phyloP scores from a whole-genome alignment of 257 asterid species.

The Cordia subcordata region DNA sequence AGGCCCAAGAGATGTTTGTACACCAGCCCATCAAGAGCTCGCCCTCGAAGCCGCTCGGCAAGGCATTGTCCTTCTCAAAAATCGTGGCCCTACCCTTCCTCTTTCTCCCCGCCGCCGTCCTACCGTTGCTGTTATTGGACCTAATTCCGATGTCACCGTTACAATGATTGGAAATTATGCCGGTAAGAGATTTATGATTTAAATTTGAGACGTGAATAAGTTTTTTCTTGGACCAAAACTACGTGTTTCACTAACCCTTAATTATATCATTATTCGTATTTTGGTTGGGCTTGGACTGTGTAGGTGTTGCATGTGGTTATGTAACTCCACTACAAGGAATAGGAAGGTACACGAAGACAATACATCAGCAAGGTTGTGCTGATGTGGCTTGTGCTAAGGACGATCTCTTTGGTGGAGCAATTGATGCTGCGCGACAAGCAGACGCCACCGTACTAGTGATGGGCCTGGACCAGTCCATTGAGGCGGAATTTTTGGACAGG shows the following conservation, averaged over 20 bases:
- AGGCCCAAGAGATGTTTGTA: constrained; percentile 67
- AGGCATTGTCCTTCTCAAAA: constrained; percentile 73
- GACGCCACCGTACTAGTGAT: constrained; percentile 64
- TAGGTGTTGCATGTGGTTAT: constrained; percentile 58
- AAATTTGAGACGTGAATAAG: too few relatives aligned
- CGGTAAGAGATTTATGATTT: constrained; percentile 47
- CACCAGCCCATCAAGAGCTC: constrained; percentile 58
- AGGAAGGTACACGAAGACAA: constrained; percentile 38
- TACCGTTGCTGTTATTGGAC: constrained; percentile 70
- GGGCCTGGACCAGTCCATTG: constrained; percentile 76
- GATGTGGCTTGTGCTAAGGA: constrained; percentile 50
- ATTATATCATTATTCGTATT: too few relatives aligned
- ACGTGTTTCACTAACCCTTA: too few relatives aligned
- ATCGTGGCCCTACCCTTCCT: constrained; percentile 56
- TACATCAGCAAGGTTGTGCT: constrained; percentile 62
- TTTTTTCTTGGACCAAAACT: too few relatives aligned
- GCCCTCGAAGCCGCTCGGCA: constrained; percentile 79
- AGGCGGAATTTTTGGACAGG: constrained; percentile 68
- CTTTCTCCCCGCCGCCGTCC: constrained; percentile 47
- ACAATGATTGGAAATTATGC: constrained; percentile 87
- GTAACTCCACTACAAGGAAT: constrained; percentile 67
- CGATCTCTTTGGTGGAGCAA: constrained; percentile 44
- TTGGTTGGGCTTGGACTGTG: background rate
- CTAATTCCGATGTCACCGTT: constrained; percentile 60
- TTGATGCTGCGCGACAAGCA: constrained; percentile 52